These are phyloP conservation scores for Penicillium egyptiacum DNA, from an alignment of 495 filamentous ascomycete genomes.

Conservation along the genomic window DNA sequence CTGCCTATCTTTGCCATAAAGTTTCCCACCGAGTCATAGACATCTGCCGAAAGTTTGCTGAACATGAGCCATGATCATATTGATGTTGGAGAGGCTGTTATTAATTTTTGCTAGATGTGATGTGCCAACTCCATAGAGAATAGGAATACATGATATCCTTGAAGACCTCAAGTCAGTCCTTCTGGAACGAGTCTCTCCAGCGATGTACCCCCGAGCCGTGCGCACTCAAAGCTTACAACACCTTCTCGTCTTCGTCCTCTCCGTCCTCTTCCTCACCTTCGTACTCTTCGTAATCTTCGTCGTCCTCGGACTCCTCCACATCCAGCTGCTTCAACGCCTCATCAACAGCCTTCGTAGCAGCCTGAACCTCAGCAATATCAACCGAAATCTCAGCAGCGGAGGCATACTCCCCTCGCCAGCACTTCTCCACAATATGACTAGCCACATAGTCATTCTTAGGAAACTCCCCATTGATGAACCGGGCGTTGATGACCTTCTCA, in stretches of 20 bases:
- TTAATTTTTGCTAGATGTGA: slow-evolving; percentile 6
- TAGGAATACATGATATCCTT: slow-evolving; percentile 9
- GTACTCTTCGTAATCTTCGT: neutral
- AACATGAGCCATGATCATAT: slow-evolving; percentile 2
- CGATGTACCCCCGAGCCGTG: neutral
- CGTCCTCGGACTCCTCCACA: neutral
- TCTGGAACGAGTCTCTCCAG: neutral
- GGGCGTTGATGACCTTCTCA: slow-evolving; percentile 6
- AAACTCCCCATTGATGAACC: slow-evolving; percentile 6
- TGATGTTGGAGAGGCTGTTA: neutral
- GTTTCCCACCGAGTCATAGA: neutral
- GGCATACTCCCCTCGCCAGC: slow-evolving; percentile 14
- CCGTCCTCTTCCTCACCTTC: neutral
- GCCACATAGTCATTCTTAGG: slow-evolving; percentile 10
- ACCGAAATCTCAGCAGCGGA: slow-evolving; percentile 2
- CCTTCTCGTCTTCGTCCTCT: neutral
- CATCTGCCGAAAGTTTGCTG: neutral
- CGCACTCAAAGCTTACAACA: neutral
- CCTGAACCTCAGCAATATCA: slow-evolving; percentile 7
- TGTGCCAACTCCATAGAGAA: slow-evolving; percentile 5
- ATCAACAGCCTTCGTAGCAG: neutral
- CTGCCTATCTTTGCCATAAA: neutral
- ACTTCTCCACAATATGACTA: slow-evolving; percentile 15
- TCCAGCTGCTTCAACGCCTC: neutral
- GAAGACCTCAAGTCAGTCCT: neutral